These are phyloP conservation scores for Aureobasidium namibiae DNA, from an alignment of 2,329 filamentous ascomycete genomes.

Conservation along the genomic window DNA sequence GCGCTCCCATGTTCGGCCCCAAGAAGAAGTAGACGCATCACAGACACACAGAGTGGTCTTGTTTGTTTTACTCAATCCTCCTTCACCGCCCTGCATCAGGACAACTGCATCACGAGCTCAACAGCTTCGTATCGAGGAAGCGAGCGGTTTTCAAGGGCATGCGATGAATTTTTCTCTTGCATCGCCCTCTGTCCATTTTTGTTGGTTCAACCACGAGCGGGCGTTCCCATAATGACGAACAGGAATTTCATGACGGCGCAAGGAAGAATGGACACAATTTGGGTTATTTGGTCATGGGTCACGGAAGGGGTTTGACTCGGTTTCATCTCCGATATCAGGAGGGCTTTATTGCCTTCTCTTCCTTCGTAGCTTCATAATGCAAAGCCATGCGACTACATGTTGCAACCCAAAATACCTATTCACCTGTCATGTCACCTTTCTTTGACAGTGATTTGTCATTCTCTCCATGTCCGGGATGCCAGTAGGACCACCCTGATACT, in stretches of 20 bases:
- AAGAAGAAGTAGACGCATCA: constrained; percentile 53
- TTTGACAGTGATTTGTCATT: not conserved
- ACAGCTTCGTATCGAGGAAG: not conserved
- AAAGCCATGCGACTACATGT: not conserved
- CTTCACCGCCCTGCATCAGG: not conserved
- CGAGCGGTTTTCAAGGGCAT: not conserved
- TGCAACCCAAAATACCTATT: not conserved
- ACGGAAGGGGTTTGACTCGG: not conserved
- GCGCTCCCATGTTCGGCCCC: constrained; percentile 66
- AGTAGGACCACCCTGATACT: too few relatives aligned
- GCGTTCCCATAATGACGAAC: constrained; percentile 11
- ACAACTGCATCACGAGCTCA: not conserved
- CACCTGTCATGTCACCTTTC: not conserved
- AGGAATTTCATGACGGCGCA: constrained; percentile 8
- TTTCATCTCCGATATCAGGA: not conserved
- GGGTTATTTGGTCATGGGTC: not conserved
- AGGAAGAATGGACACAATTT: not conserved
- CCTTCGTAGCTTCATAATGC: not conserved
- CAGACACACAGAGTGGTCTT: not conserved
- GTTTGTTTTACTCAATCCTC: not conserved
- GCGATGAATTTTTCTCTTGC: not conserved
- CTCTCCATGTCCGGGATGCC: too few relatives aligned
- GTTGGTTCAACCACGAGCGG: constrained; percentile 1
- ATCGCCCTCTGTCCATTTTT: constrained; percentile 8
- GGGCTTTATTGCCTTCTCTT: not conserved